Conservation (phyloP, 1,284 basidiomycete genomes). For the Boletus holoroseus region DNA sequence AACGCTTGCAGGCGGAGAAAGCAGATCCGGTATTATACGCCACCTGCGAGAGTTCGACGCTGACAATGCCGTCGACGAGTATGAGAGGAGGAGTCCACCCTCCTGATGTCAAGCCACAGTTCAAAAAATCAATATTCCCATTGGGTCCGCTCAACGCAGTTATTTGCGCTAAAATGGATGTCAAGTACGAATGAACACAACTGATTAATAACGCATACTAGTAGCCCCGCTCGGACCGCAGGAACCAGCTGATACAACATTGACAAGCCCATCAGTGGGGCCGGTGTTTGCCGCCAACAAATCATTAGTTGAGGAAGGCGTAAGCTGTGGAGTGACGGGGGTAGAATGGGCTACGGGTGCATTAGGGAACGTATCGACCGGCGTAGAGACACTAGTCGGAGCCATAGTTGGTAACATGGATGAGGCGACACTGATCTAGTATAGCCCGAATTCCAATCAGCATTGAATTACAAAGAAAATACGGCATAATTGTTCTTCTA, state of each 20-base stretch:
- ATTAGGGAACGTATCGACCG: not conserved
- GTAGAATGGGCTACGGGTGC: not conserved
- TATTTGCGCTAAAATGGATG: conserved; percentile 38
- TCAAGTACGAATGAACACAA: conserved; percentile 1
- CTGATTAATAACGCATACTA: conserved; percentile 33
- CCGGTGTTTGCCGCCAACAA: not conserved
- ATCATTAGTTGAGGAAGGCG: not conserved
- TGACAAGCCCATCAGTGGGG: conserved; percentile 12
- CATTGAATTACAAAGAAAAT: not conserved
- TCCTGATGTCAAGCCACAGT: conserved; percentile 61
- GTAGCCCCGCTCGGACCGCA: conserved; percentile 39
- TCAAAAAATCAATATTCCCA: conserved; percentile 70
- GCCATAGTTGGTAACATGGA: not conserved
- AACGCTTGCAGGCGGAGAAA: conserved; percentile 59
- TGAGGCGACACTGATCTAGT: not conserved
- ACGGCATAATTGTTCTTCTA: not conserved
- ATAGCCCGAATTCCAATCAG: not conserved
- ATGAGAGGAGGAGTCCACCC: conserved; percentile 66
- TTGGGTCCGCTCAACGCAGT: conserved; percentile 61
- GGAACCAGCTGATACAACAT: conserved; percentile 13
- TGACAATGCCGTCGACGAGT: conserved; percentile 48
- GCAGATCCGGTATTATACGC: conserved; percentile 46
- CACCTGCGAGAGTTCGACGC: conserved; percentile 48
- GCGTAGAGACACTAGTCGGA: not conserved
- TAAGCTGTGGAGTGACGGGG: not conserved